These are phyloP conservation scores for Pisolithus tinctorius DNA, from an alignment of 768 basidiomycete species.

Conservation along the genomic window DNA sequence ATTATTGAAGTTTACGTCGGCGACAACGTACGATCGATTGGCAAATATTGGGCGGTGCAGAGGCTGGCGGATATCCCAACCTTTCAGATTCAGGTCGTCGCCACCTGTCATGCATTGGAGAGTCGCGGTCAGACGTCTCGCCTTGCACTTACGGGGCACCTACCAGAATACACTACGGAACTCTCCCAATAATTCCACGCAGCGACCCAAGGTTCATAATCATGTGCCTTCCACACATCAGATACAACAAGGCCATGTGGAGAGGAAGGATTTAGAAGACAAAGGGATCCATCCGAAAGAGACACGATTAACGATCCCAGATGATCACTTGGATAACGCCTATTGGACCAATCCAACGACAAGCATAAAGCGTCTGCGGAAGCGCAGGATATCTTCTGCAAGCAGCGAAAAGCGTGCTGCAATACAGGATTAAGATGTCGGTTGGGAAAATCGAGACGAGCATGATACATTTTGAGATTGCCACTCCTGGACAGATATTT, in stretches of 20 bases:
- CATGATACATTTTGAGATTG: slow-evolving; percentile 25
- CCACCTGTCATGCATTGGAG: slow-evolving; percentile 53
- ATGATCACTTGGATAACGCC: slow-evolving; percentile 44
- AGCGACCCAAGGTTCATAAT: slow-evolving; percentile 91
- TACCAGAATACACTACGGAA: slow-evolving; percentile 80
- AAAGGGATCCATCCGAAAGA: slow-evolving; percentile 70
- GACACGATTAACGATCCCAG: slow-evolving; percentile 68
- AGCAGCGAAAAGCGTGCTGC: slow-evolving; percentile 34
- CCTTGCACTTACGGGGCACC: slow-evolving; percentile 4
- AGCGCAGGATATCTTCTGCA: slow-evolving; percentile 42
- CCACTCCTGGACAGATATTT: slow-evolving; percentile 60
- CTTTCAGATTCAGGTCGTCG: slow-evolving; percentile 85
- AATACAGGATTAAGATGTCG: slow-evolving; percentile 1
- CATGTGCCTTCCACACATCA: slow-evolving; percentile 79
- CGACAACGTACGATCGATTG: slow-evolving; percentile 58
- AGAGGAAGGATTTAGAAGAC: slow-evolving; percentile 49
- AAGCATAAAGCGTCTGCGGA: slow-evolving; percentile 66
- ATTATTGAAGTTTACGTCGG: not conserved
- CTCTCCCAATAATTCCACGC: slow-evolving; percentile 87
- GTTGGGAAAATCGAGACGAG: not conserved
- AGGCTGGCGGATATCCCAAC: slow-evolving; percentile 79
- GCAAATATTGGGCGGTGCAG: slow-evolving; percentile 52
- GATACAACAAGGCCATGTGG: slow-evolving; percentile 38
- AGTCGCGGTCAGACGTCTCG: not conserved
- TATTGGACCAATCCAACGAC: slow-evolving; percentile 90